Conservation (phyloP, 768 basidiomycete genomes). For the Psilocybe cyanescens region DNA sequence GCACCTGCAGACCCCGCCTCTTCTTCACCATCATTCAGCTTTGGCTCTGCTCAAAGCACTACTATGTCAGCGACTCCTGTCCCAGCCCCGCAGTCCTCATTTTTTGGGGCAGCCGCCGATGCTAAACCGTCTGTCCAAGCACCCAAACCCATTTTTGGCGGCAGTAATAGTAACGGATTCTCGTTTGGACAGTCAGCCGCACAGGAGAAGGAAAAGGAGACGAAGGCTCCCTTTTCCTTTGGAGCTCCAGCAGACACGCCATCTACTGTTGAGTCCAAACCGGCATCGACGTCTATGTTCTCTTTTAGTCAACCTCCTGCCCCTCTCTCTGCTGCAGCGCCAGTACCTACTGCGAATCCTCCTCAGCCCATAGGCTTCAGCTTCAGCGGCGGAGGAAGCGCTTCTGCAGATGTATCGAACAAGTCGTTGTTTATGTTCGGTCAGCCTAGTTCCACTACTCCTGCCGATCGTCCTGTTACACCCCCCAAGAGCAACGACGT, state of each 20-base stretch:
- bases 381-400: constrained; percentile 52
- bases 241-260: constrained; percentile 38
- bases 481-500: constrained; percentile 67
- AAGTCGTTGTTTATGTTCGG: constrained; percentile 64
- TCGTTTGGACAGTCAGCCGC: constrained; percentile 2
- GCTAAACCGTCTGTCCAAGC: constrained; percentile 29
- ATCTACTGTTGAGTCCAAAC: constrained; percentile 24
- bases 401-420: constrained; percentile 46
- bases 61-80: constrained; percentile 18
- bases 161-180: constrained; percentile 15
- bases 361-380: constrained; percentile 39
- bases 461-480: constrained; percentile 55
- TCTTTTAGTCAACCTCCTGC: constrained; percentile 42
- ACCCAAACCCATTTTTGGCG: constrained; percentile 47
- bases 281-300: constrained; percentile 34
- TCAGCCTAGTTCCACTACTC: constrained; percentile 30
- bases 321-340: constrained; percentile 25
- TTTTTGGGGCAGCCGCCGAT: constrained; percentile 13
- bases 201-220: constrained; percentile 11
- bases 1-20: constrained; percentile 18
- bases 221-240: constrained; percentile 46
- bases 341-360: constrained; percentile 24
- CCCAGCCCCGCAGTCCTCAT: constrained; percentile 11
- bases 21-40: constrained; percentile 30
- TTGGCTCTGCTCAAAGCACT: constrained; percentile 21